Percentiles rank a stretch among this genome's conserved stretches.
Conservation (phyloP, 148 eudicot genomes). For the Camellia sinensis region DNA sequence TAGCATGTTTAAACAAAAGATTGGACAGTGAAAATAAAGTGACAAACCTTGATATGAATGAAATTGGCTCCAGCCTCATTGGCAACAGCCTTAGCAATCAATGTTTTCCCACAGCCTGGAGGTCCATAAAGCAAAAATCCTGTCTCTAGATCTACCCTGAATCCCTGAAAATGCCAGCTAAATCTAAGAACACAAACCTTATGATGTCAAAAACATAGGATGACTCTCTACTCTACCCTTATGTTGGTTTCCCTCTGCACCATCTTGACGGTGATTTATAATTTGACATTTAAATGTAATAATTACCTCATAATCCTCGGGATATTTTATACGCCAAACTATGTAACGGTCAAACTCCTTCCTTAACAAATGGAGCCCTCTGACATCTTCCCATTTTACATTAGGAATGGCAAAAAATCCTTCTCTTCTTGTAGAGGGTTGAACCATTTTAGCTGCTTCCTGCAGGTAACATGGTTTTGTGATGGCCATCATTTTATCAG, state of each 20-base stretch:
- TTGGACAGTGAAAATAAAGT: background rate
- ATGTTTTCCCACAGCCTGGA: constrained; percentile 94
- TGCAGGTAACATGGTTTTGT: constrained; percentile 16
- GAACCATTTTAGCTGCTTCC: constrained; percentile 73
- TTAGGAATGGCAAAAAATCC: constrained; percentile 78
- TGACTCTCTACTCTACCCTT: background rate
- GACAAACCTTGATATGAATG: constrained; percentile 79
- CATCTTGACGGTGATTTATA: background rate
- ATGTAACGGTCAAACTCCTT: constrained; percentile 53
- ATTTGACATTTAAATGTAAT: background rate
- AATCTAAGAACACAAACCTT: constrained; percentile 1
- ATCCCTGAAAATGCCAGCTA: constrained; percentile 33
- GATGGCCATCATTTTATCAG: background rate
- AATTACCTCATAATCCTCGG: constrained; percentile 61
- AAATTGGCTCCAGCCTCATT: constrained; percentile 89
- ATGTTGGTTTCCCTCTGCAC: background rate
- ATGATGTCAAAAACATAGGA: background rate
- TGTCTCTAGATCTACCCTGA: constrained; percentile 60
- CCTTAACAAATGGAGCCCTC: constrained; percentile 52
- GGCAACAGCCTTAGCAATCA: constrained; percentile 95
- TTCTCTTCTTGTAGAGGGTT: constrained; percentile 84
- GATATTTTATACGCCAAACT: constrained; percentile 62
- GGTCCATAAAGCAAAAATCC: constrained; percentile 94
- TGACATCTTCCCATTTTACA: constrained; percentile 85
- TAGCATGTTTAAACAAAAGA: background rate